Conservation (phyloP, 345 rosid species). For the Luvunga scandens region DNA sequence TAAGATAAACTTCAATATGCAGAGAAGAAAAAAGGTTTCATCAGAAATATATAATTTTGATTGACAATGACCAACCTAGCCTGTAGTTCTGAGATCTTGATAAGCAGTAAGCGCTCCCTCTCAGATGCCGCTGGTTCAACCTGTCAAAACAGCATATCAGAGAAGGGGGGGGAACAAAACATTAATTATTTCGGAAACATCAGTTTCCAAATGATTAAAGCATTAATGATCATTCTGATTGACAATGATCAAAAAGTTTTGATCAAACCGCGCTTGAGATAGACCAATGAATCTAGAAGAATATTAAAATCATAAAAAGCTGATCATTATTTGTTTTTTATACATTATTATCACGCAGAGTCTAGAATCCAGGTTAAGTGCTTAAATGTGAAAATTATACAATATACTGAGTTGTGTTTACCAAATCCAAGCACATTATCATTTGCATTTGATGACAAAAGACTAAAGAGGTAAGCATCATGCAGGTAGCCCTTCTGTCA, state of each 20-base stretch:
- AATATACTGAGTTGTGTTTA: neutral
- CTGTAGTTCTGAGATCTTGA: constrained; percentile 69
- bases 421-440: neutral
- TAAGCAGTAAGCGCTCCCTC: constrained; percentile 65
- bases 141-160: constrained; percentile 36
- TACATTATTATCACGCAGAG: neutral
- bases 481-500: neutral
- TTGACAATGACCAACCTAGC: constrained; percentile 51
- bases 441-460: neutral
- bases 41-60: neutral
- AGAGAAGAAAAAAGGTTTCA: constrained; percentile 3
- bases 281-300: neutral
- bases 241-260: neutral
- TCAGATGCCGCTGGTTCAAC: constrained; percentile 57
- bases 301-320: neutral
- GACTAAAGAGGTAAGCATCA: neutral
- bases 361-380: neutral
- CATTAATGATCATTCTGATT: too few relatives aligned
- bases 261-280: neutral
- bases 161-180: neutral
- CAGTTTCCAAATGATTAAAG: neutral
- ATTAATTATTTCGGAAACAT: neutral
- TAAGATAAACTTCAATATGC: constrained; percentile 11
- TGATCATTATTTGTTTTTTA: neutral
- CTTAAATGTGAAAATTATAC: neutral